Evolutionary conservation across 768 basidiomycete genomes (phyloP).

Genomic region (Leccinum subgranulosum): DNA sequence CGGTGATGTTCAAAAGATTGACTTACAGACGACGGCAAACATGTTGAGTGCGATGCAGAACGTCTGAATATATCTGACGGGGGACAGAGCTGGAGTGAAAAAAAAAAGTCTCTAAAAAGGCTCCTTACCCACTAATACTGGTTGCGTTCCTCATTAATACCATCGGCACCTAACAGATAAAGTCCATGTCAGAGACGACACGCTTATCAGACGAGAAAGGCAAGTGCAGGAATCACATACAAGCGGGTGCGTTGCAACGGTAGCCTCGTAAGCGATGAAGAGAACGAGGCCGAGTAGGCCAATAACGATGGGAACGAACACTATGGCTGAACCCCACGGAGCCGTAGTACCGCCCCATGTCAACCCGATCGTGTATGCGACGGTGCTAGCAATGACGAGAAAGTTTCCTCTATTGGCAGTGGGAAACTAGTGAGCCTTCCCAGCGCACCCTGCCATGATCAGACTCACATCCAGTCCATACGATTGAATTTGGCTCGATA

Average conservation of each 20-base stretch:
- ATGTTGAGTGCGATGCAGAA: slow-evolving; percentile 25
- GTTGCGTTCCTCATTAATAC: slow-evolving; percentile 32
- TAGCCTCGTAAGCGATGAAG: slow-evolving; percentile 39
- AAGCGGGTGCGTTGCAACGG: slow-evolving; percentile 31
- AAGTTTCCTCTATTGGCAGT: slow-evolving; percentile 33
- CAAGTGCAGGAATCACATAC: slow-evolving; percentile 18
- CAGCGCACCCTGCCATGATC: background rate
- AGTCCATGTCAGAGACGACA: background rate
- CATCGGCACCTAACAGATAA: slow-evolving; percentile 30
- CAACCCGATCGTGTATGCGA: slow-evolving; percentile 29
- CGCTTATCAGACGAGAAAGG: background rate
- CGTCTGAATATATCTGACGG: slow-evolving; percentile 28
- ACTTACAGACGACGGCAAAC: slow-evolving; percentile 22
- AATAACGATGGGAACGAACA: slow-evolving; percentile 41
- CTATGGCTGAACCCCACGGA: slow-evolving; percentile 38
- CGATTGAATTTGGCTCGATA: slow-evolving; percentile 31
- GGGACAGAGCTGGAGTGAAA: background rate
- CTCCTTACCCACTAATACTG: slow-evolving; percentile 23
- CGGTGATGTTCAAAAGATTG: background rate
- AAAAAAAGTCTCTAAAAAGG: background rate
- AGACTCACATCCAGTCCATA: slow-evolving; percentile 39
- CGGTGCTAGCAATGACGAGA: slow-evolving; percentile 30
- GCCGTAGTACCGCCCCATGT: slow-evolving; percentile 43
- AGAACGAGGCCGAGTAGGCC: slow-evolving; percentile 36
- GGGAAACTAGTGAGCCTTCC: background rate